Evolutionary conservation across 345 rosid genomes (phyloP), one percentile per base, ranked within the genome.

Genomic region (Boechera divaricarpa): DNA sequence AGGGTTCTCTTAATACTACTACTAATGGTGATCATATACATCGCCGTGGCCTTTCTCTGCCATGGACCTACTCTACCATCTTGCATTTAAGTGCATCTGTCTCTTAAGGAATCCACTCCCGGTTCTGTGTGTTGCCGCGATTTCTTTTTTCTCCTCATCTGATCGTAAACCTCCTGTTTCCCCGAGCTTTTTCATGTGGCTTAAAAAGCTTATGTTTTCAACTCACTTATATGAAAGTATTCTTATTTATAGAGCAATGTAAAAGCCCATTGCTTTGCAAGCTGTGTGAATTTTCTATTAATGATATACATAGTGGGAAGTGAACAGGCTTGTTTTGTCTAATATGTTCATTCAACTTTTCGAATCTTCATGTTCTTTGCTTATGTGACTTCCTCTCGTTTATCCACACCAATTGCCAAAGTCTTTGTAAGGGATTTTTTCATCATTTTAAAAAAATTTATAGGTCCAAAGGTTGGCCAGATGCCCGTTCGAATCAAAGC

Each of bases 21-120:
- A 71, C 85, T 94, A 70, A 54, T 92, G 51, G 87, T 89, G 82
- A 77, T 94, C 74, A 74, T 88, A 70, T 94, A 94, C 56, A 67
- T 92, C 10, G 86, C 85, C 5, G 80, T 89, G 72, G 93, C 94
- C 42, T 87, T 89, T 77, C 86, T 88, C 45, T 95, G 99, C 85
- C 89, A 92, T 10, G 99, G 99, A 67, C 77, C 86, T 32, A 72
- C 89, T 39, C 87, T 95, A 52, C 99, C 98, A 56, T 84, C 90
- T 59, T 95, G 98, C 86, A 66, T 68, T 85, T 58, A 72, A 88
- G 80, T 79, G 70, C 69, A 52, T 18, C 21, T 51, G 21, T 77
- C 59, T 32, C 57, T 33, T 12, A 61, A 33, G 44, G 38, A 54
- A 42, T 35, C 63, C n/a, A 60, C 24, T 60, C 45, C 24, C 1